A percentile compares a stretch with the other conserved stretches of the same genome.
Conservation (phyloP, 1,284 basidiomycete genomes). For the Leccinum ponderosum region DNA sequence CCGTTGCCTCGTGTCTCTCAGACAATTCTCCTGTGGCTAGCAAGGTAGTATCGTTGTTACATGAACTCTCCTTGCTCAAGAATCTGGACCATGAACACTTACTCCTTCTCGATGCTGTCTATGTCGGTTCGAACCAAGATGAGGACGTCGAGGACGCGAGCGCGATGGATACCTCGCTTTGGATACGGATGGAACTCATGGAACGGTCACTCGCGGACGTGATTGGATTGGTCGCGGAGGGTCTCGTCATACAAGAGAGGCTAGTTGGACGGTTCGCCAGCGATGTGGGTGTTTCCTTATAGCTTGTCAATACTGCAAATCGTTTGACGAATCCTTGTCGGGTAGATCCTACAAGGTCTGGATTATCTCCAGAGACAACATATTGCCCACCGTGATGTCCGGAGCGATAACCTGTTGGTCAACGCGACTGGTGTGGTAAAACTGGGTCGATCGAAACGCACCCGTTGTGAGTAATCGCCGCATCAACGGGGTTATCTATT, state of each 20-base stretch:
- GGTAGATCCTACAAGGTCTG: conserved; percentile 61
- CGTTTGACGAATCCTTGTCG: background rate
- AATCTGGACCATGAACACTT: conserved; percentile 59
- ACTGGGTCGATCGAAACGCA: conserved; percentile 52
- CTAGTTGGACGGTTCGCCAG: conserved; percentile 68
- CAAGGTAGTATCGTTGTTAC: conserved; percentile 61
- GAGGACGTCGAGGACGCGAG: conserved; percentile 32
- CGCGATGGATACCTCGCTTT: conserved; percentile 46
- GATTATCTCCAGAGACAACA: conserved; percentile 59
- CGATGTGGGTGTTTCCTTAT: conserved; percentile 56
- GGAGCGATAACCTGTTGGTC: conserved; percentile 76
- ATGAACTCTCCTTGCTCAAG: conserved; percentile 60
- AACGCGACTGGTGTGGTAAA: conserved; percentile 68
- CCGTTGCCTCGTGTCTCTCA: conserved; percentile 29
- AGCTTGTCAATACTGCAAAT: background rate
- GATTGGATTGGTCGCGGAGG: conserved; percentile 57
- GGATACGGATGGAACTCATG: conserved; percentile 87
- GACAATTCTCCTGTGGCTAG: conserved; percentile 42
- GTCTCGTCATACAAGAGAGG: conserved; percentile 61
- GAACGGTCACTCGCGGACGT: conserved; percentile 80
- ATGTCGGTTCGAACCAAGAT: conserved; percentile 58
- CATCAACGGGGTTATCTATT: conserved; percentile 61
- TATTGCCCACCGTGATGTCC: conserved; percentile 76
- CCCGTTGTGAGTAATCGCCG: conserved; percentile 60
- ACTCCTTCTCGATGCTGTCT: conserved; percentile 66